Evolutionary conservation across 2,329 filamentous ascomycete genomes (phyloP).

Genomic region (Thelonectria discophora): DNA sequence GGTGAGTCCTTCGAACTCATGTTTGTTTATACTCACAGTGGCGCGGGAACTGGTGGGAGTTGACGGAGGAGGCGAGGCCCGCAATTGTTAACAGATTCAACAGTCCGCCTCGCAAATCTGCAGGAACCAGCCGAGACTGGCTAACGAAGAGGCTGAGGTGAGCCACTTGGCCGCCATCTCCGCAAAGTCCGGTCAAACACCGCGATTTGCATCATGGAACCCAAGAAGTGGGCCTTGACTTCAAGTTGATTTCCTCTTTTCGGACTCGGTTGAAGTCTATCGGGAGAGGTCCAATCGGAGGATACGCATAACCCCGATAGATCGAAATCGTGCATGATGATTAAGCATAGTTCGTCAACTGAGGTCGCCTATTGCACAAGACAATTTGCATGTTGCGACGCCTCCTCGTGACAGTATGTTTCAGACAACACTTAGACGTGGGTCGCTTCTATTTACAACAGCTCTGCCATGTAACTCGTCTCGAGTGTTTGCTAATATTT

Average conservation of each 20-base stretch:
- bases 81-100: constrained; percentile 25
- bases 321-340: neutral
- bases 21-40: neutral
- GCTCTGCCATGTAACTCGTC: constrained; percentile 17
- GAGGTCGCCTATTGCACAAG: neutral
- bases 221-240: neutral
- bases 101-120: neutral
- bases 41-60: neutral
- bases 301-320: neutral
- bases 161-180: constrained; percentile 31
- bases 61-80: neutral
- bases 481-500: constrained; percentile 32
- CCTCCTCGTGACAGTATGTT: too few relatives aligned
- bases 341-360: neutral
- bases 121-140: neutral
- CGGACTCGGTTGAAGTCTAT: neutral
- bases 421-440: neutral
- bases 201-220: neutral
- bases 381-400: too few relatives aligned
- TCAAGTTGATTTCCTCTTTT: neutral
- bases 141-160: constrained; percentile 38
- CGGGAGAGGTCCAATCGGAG: neutral
- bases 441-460: constrained; percentile 2
- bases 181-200: constrained; percentile 24
- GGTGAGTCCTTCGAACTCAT: neutral